Evolutionary conservation across 352 stramenopile species (phyloP).

Genomic region (Pythium apleroticum): DNA sequence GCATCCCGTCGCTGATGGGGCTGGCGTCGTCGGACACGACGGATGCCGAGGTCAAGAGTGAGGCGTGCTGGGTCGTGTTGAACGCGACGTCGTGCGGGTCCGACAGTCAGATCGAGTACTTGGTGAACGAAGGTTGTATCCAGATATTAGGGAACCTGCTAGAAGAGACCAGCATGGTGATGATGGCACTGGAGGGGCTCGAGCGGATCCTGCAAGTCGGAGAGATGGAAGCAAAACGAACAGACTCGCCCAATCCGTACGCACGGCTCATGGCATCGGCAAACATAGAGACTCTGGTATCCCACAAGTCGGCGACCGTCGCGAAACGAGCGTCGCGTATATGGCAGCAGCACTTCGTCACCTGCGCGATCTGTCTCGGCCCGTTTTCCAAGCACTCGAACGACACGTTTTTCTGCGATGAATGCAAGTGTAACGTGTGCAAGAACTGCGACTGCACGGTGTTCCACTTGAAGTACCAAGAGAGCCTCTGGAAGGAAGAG

Average conservation of each 20-base stretch:
- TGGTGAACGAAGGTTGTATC: constrained; percentile 87
- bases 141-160: constrained; percentile 91
- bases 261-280: constrained; percentile 86
- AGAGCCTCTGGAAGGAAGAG: constrained; percentile 93
- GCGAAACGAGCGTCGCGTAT: constrained; percentile 96
- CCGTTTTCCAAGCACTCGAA: constrained; percentile 95
- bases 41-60: constrained; percentile 96
- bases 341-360: constrained; percentile 98
- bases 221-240: constrained; percentile 85
- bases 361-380: constrained; percentile 95
- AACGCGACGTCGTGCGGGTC: constrained; percentile 98
- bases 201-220: constrained; percentile 96
- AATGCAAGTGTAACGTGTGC: constrained; percentile 99
- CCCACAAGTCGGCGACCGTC: constrained; percentile 93
- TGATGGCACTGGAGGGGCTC: constrained; percentile 98
- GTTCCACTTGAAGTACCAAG: constrained; percentile 98
- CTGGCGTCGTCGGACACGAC: constrained; percentile 91
- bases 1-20: constrained; percentile 93
- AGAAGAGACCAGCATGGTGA: constrained; percentile 97
- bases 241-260: constrained; percentile 87
- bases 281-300: constrained; percentile 93
- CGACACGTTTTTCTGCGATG: constrained; percentile 95
- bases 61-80: constrained; percentile 98
- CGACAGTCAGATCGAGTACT: constrained; percentile 93
- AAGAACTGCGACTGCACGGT: constrained; percentile 96